Evolutionary conservation across 2,329 filamentous ascomycete species (phyloP).

Genomic region (Aschersonia sp.): DNA sequence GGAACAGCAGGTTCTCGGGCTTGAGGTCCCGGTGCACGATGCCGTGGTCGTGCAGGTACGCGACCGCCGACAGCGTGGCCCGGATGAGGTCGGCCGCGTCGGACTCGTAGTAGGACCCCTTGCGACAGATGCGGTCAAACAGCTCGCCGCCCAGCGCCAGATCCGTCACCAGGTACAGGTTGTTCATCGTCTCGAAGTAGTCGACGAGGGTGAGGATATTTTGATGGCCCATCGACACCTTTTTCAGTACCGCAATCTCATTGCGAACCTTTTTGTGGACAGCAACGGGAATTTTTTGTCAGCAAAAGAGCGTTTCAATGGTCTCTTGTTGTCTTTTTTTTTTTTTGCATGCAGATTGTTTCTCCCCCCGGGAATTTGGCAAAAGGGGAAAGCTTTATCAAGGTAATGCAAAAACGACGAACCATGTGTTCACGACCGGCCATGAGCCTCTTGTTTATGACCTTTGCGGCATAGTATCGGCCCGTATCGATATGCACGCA

Average conservation of each 20-base stretch:
- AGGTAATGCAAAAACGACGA: constrained; percentile 9
- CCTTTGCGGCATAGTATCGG: constrained; percentile 95
- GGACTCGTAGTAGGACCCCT: constrained; percentile 95
- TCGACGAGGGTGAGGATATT: constrained; percentile 97
- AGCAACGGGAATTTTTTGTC: not conserved
- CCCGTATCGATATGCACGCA: constrained; percentile 98
- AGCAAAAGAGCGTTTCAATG: not conserved
- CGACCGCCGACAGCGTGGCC: constrained; percentile 89
- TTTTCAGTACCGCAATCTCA: constrained; percentile 93
- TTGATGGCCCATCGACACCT: constrained; percentile 97
- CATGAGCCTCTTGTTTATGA: constrained; percentile 98
- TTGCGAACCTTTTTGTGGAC: constrained; percentile 59
- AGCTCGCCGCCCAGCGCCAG: constrained; percentile 91
- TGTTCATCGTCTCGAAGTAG: constrained; percentile 99
- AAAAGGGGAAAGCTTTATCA: not conserved
- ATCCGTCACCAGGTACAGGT: constrained; percentile 94
- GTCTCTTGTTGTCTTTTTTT: too few species aligned
- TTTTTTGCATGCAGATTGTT: too few species aligned
- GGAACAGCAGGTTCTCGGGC: constrained; percentile 91
- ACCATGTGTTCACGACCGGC: constrained; percentile 97
- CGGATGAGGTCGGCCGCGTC: constrained; percentile 93
- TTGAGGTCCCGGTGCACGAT: constrained; percentile 98
- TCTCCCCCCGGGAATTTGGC: not conserved
- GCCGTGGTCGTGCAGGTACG: constrained; percentile 94
- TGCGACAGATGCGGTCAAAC: constrained; percentile 96